Conservation (phyloP, 23 red algal species). For the Agarophyton chilense region DNA sequence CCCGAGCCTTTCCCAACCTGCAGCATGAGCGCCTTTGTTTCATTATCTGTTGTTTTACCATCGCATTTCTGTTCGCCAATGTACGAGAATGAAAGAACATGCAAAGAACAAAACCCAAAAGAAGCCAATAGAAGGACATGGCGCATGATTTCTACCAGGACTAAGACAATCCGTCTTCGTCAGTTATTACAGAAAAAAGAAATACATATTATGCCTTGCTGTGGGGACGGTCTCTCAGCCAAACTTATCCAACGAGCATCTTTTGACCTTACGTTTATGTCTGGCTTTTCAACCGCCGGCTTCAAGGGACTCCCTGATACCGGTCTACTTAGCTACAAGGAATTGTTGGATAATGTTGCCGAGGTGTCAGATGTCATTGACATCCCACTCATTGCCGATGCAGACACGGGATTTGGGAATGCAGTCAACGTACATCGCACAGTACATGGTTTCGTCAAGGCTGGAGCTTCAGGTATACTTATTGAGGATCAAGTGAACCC, state of each 20-base stretch:
- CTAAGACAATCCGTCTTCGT: slow-evolving; percentile 24
- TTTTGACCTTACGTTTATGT: slow-evolving; percentile 92
- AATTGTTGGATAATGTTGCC: slow-evolving; percentile 64
- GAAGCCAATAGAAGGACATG: background rate
- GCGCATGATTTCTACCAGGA: background rate
- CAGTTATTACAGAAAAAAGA: background rate
- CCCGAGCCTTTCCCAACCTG: too few species aligned
- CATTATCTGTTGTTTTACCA: background rate
- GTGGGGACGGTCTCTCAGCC: slow-evolving; percentile 88
- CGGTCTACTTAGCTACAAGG: slow-evolving; percentile 81
- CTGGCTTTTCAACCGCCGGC: slow-evolving; percentile 85
- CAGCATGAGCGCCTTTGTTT: background rate
- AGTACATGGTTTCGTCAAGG: slow-evolving; percentile 67
- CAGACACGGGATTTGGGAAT: slow-evolving; percentile 93
- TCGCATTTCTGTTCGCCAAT: background rate
- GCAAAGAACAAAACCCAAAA: background rate
- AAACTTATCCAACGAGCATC: slow-evolving; percentile 72
- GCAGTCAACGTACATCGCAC: slow-evolving; percentile 84
- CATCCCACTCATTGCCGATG: slow-evolving; percentile 89
- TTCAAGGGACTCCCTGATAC: slow-evolving; percentile 86
- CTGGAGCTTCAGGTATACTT: slow-evolving; percentile 87
- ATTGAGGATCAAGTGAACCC: slow-evolving; percentile 94
- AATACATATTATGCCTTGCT: slow-evolving; percentile 91
- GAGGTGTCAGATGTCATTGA: slow-evolving; percentile 60
- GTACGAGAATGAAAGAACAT: background rate